Conservation (phyloP, 2,329 filamentous ascomycete genomes). For the Verticillium klebahnii region DNA sequence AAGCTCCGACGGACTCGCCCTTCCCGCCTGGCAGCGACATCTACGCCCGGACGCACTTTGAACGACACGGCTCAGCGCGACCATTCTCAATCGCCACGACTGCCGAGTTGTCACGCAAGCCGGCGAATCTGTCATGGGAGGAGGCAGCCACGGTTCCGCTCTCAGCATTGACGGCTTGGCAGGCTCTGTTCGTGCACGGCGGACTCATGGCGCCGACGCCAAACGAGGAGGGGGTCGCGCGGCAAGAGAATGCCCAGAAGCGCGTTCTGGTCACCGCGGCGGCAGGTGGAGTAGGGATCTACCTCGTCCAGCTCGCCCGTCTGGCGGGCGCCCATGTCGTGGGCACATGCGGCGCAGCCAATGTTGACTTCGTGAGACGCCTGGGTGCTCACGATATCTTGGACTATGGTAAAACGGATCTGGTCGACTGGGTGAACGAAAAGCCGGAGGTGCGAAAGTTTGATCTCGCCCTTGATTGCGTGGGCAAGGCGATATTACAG, state of each 20-base stretch:
- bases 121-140: not conserved
- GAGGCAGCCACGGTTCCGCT: slow-evolving; percentile 1
- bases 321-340: not conserved
- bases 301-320: not conserved
- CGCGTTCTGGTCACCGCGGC: not conserved
- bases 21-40: not conserved
- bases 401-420: not conserved
- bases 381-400: slow-evolving; percentile 2
- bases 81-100: not conserved
- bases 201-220: not conserved
- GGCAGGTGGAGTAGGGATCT: not conserved
- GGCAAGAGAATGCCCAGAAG: not conserved
- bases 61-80: not conserved
- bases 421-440: not conserved
- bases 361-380: not conserved
- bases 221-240: not conserved
- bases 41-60: not conserved
- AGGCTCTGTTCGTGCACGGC: not conserved
- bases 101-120: not conserved
- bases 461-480: slow-evolving; percentile 1
- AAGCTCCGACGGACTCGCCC: not conserved
- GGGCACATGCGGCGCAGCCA: not conserved
- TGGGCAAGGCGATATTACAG: not conserved
- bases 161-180: slow-evolving; percentile 1
- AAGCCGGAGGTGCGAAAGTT: not conserved